Evolutionary conservation across 179 eudicot genomes (phyloP), one percentile per base, ranked within the genome.

Genomic region (Spergularia azorica): DNA sequence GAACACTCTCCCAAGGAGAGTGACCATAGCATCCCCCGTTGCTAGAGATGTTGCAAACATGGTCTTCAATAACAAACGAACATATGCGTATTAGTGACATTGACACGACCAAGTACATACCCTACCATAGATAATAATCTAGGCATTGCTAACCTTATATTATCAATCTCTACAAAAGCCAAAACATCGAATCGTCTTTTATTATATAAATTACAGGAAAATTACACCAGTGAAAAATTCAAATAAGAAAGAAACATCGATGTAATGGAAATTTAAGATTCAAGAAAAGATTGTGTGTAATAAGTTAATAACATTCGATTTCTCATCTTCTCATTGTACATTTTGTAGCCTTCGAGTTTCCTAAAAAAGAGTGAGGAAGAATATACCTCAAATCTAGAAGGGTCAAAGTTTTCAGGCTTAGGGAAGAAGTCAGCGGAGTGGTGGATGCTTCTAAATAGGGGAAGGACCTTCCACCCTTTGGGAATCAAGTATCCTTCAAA

Each of bases 381-480:
- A 7, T 62, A 70, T 65, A 92, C 98, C 97, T 92, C 93, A 63
- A 94, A 94, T 86, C 98, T 87, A 32, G 97, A 94, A 46, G 98
- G 98, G 79, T 94, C 95, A 74, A 94, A 92, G 57, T 81, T 89
- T 12, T 92, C 82, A 48, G 98, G 98, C 3, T 89, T 82, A 72
- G 98, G 98, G 75, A 89, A 94, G 79, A 89, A 86, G 9, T 85
- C 84, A 13, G 90, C 77, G 73, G 48, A 88, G 43, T 94, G 97
- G 76, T 94, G 98, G 70, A 94, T 94, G 80, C 76, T 88, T 84
- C 98, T 82, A 82, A 94, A 94, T 58, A 94, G 85, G 11, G 98
- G 98, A 38, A 94, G 84, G 41, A 94, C 94, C 73, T 94, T 94
- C 98, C 98, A 94, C 10, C 98, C 98, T 83, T 85, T 92, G 0